Percentiles rank a stretch among this genome's conserved stretches.
Evolutionary conservation across 2,329 filamentous ascomycete species (phyloP).

Genomic region (Penicillium sp.): DNA sequence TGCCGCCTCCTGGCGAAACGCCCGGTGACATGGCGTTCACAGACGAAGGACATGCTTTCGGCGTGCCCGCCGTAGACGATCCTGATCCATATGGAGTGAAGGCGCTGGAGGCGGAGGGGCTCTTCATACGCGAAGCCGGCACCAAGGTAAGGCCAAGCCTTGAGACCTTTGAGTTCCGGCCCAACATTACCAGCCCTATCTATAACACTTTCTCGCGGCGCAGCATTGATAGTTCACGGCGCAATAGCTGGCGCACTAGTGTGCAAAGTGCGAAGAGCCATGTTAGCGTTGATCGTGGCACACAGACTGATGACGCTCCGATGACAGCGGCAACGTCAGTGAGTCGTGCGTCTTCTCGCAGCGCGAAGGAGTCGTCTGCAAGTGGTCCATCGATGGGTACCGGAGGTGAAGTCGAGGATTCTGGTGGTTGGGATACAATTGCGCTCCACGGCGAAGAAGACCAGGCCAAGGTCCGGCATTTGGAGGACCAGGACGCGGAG

Average conservation of each 20-base stretch:
- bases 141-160: conserved; percentile 68
- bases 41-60: conserved; percentile 54
- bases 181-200: conserved; percentile 68
- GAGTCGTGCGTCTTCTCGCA: conserved; percentile 36
- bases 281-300: conserved; percentile 57
- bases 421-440: conserved; percentile 28
- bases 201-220: conserved; percentile 58
- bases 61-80: conserved; percentile 72
- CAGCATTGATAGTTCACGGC: conserved; percentile 63
- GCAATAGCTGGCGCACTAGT: conserved; percentile 65
- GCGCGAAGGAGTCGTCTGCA: conserved; percentile 26
- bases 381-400: conserved; percentile 9
- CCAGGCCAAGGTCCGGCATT: conserved; percentile 5
- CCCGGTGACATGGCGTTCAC: conserved; percentile 68
- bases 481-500: conserved; percentile 10
- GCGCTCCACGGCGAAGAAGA: conserved; percentile 17
- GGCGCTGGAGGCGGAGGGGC: conserved; percentile 75
- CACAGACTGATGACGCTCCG: conserved; percentile 60
- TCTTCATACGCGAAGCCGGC: conserved; percentile 89
- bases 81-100: conserved; percentile 89
- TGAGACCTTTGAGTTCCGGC: conserved; percentile 78
- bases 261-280: conserved; percentile 60
- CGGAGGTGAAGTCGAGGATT: conserved; percentile 24
- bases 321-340: conserved; percentile 31
- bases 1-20: conserved; percentile 64